Evolutionary conservation across 768 basidiomycete genomes (phyloP).

Genomic region (Mycena maculata): DNA sequence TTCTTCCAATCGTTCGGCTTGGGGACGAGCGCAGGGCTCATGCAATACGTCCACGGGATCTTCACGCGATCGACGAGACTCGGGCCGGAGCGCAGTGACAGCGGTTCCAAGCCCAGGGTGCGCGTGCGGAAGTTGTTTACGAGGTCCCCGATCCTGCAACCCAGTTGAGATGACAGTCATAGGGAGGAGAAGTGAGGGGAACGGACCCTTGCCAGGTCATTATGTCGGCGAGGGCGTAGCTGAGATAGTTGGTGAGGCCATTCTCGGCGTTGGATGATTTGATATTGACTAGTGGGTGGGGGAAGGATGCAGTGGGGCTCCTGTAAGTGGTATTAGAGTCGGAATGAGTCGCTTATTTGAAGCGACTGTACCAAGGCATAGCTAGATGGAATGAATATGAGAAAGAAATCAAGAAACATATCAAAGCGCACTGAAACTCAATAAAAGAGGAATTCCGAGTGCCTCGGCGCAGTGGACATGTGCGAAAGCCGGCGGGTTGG

Average conservation of each 20-base stretch:
- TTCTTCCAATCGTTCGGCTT: slow-evolving; percentile 74
- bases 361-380: slow-evolving; percentile 67
- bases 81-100: slow-evolving; percentile 62
- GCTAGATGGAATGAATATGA: slow-evolving; percentile 48
- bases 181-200: slow-evolving; percentile 6
- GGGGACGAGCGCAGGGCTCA: slow-evolving; percentile 67
- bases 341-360: not conserved
- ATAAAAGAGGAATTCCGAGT: slow-evolving; percentile 64
- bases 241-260: slow-evolving; percentile 68
- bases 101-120: slow-evolving; percentile 60
- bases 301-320: slow-evolving; percentile 65
- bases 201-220: slow-evolving; percentile 70
- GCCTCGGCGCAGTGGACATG: slow-evolving; percentile 76
- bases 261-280: slow-evolving; percentile 62
- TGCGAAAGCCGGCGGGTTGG: slow-evolving; percentile 75
- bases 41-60: slow-evolving; percentile 73
- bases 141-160: slow-evolving; percentile 64
- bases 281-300: slow-evolving; percentile 74
- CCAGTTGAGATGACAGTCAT: not conserved
- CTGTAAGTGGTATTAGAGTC: slow-evolving; percentile 37
- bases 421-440: slow-evolving; percentile 65
- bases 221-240: slow-evolving; percentile 68
- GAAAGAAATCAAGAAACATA: not conserved
- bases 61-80: slow-evolving; percentile 63
- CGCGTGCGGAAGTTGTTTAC: slow-evolving; percentile 66